Evolutionary conservation across 257 asterid species (phyloP).

Genomic region (Scutellaria minor): DNA sequence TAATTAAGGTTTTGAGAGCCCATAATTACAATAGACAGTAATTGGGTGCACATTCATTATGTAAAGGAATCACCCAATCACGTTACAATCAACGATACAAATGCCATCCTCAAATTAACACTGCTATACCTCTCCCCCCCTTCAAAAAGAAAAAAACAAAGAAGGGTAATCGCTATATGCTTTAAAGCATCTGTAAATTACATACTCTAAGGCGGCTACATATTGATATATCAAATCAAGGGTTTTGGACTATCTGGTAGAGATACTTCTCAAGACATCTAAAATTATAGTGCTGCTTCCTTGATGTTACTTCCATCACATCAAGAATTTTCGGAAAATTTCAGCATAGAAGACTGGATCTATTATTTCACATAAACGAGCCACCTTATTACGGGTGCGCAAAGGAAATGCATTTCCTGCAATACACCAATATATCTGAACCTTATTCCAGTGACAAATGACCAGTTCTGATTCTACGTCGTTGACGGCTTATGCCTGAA

Average conservation of each 20-base stretch:
- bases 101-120: constrained; percentile 17
- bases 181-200: constrained; percentile 32
- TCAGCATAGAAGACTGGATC: constrained; percentile 30
- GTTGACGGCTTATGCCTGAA: constrained; percentile 76
- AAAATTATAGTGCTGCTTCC: constrained; percentile 26
- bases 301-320: constrained; percentile 28
- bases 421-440: constrained; percentile 34
- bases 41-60: constrained; percentile 21
- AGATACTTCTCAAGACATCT: constrained; percentile 5
- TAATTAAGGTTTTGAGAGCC: constrained; percentile 19
- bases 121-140: not conserved
- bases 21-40: constrained; percentile 27
- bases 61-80: constrained; percentile 27
- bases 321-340: constrained; percentile 31
- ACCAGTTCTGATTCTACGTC: constrained; percentile 73
- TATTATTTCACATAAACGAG: constrained; percentile 25
- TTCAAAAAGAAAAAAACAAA: not conserved
- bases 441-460: constrained; percentile 63
- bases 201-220: constrained; percentile 26
- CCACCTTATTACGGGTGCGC: constrained; percentile 20
- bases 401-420: constrained; percentile 25
- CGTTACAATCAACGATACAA: constrained; percentile 9
- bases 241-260: constrained; percentile 24
- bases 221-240: constrained; percentile 3
- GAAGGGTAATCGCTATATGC: not conserved